Evolutionary conservation across 352 stramenopile species (phyloP), one percentile per base, ranked within the genome.

Genomic region (Pythium phragmitis): DNA sequence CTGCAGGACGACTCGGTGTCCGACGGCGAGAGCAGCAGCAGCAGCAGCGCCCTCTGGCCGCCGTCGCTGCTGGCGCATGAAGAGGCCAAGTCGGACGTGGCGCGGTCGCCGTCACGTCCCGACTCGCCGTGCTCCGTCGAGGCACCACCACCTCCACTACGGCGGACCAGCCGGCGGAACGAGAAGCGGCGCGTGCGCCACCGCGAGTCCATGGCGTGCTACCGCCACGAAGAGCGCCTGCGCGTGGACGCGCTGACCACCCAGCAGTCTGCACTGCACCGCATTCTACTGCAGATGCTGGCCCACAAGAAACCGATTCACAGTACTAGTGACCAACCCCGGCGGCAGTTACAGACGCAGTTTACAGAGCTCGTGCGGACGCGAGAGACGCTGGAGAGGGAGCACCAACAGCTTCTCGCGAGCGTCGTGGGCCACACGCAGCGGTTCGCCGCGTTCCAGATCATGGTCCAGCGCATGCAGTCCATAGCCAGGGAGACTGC

Each of bases 321-420:
- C n/a, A 19, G n/a, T 34, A 30, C 54, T 8, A n/a, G 9, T 11
- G 11, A 14, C 14, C 26, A 36, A 37, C 41, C 16, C 3, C 36
- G 9, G 16, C 53, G 53, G 43, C n/a, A n/a, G 46, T 62, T 42
- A 41, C 43, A 57, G 41, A 37, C 36, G 36, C n/a, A 45, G 45
- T 69, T 65, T 9, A 60, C 63, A 1, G 56, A 65, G 41, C 63
- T 69, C 26, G 63, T 69, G 23, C 63, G 63, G 2, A 30, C 56
- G 39, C 28, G 63, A 1, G 63, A 69, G 23, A 19, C 50, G 41
- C 53, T 60, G 14, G 53, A 50, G 16, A n/a, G 12, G 7, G 17
- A 60, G 14, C 37, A 51, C 9, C 19, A 13, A 19, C 26, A 21
- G 21, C 53, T 60, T 14, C 53, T 37, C 37, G 7, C 7, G 34